Evolutionary conservation across 495 filamentous ascomycete species (phyloP).

Genomic region (Elasticomyces elasticus): DNA sequence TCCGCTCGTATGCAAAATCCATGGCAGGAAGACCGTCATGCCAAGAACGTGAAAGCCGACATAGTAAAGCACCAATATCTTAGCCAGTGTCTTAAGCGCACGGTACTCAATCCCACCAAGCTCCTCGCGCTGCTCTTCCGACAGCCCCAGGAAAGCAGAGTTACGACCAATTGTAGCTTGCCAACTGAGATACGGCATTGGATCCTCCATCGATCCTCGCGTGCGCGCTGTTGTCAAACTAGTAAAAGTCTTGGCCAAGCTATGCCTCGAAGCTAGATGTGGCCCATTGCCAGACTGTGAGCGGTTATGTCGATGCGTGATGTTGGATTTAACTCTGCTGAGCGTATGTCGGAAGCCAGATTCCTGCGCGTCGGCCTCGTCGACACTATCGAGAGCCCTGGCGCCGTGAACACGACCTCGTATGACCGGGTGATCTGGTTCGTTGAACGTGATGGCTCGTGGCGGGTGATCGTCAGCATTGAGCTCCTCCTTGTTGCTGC

Average conservation of each 20-base stretch:
- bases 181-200: constrained; percentile 84
- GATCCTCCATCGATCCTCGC: constrained; percentile 35
- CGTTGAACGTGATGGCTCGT: constrained; percentile 41
- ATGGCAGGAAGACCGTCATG: constrained; percentile 59
- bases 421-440: constrained; percentile 31
- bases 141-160: constrained; percentile 79
- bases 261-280: background rate
- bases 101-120: constrained; percentile 92
- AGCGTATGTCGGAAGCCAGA: background rate
- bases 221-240: constrained; percentile 36
- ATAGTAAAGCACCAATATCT: constrained; percentile 69
- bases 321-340: background rate
- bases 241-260: constrained; percentile 28
- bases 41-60: constrained; percentile 65
- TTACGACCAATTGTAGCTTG: constrained; percentile 86
- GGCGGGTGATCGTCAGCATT: constrained; percentile 33
- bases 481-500: constrained; percentile 20
- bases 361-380: background rate
- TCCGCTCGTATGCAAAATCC: constrained; percentile 53
- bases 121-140: constrained; percentile 83
- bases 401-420: background rate
- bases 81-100: constrained; percentile 71
- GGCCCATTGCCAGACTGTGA: background rate
- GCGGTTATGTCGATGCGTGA: constrained; percentile 3
- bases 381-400: background rate